Conservation (phyloP, 1,139 yeast species). For the Diutina ranongensis region DNA sequence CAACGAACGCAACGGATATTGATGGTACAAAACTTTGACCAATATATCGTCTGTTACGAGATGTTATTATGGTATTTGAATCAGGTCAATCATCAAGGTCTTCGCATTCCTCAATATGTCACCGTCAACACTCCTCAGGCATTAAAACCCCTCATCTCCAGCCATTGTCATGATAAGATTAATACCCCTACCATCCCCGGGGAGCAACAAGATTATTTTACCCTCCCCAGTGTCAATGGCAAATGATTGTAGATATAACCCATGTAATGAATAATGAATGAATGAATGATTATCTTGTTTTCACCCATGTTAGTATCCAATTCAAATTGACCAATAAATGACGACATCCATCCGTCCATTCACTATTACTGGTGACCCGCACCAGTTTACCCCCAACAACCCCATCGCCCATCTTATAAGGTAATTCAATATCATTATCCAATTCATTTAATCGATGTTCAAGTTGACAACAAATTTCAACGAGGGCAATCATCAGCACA, state of each 20-base stretch:
- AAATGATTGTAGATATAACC: too few species aligned
- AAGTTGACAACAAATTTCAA: slow-evolving; percentile 51
- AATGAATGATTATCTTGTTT: neutral
- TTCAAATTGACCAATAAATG: slow-evolving; percentile 61
- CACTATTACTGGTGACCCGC: slow-evolving; percentile 58
- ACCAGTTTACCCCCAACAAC: slow-evolving; percentile 73
- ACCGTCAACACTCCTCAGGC: neutral
- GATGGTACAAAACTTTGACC: slow-evolving; percentile 38
- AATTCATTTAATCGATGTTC: slow-evolving; percentile 34
- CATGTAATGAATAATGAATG: neutral
- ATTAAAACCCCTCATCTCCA: neutral
- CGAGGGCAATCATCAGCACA: slow-evolving; percentile 63
- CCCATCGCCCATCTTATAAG: slow-evolving; percentile 47
- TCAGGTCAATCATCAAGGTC: neutral
- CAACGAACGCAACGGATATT: slow-evolving; percentile 33
- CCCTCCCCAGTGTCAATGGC: too few species aligned
- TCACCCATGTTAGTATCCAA: slow-evolving; percentile 34
- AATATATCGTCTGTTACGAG: slow-evolving; percentile 33
- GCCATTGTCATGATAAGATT: neutral
- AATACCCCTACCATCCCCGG: neutral
- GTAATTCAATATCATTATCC: slow-evolving; percentile 56
- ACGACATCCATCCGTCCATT: slow-evolving; percentile 89
- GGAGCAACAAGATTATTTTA: neutral
- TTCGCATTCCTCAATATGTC: neutral
- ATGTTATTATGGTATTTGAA: slow-evolving; percentile 12